Evolutionary conservation across 768 basidiomycete genomes (phyloP).

Genomic region (Collybia sp.): DNA sequence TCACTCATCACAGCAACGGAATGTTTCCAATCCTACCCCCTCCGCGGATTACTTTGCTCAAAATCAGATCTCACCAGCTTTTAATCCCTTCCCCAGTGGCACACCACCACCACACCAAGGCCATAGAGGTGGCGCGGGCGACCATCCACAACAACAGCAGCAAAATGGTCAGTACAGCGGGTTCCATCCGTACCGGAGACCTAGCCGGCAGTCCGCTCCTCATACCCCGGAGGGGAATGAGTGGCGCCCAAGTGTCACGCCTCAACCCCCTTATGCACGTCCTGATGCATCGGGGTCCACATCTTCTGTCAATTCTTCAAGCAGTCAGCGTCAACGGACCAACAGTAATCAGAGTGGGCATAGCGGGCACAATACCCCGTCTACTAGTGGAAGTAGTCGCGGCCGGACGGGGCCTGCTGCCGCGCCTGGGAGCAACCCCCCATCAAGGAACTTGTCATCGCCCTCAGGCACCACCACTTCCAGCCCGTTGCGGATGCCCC

Average conservation of each 20-base stretch:
- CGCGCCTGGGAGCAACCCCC: constrained; percentile 15
- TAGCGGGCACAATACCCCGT: constrained; percentile 32
- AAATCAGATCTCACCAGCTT: constrained; percentile 41
- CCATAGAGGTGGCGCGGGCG: constrained; percentile 33
- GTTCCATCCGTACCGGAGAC: constrained; percentile 81
- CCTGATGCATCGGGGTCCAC: constrained; percentile 77
- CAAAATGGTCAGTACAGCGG: constrained; percentile 44
- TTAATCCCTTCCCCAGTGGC: constrained; percentile 64
- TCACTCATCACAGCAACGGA: constrained; percentile 35
- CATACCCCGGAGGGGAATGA: constrained; percentile 33
- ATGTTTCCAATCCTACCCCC: constrained; percentile 30
- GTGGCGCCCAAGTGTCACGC: constrained; percentile 43
- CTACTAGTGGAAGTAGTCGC: constrained; percentile 29
- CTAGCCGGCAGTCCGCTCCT: constrained; percentile 42
- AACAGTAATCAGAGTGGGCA: constrained; percentile 66
- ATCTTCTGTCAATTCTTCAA: constrained; percentile 70
- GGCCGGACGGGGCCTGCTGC: constrained; percentile 29
- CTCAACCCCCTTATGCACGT: constrained; percentile 77
- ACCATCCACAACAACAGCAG: constrained; percentile 34
- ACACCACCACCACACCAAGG: constrained; percentile 63
- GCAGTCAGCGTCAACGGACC: constrained; percentile 59
- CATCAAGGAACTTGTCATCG: constrained; percentile 23
- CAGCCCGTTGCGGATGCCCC: constrained; percentile 25
- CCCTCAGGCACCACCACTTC: constrained; percentile 20
- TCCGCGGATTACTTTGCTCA: constrained; percentile 54